Percentiles rank a stretch among this genome's conserved stretches.
phyloP scores from a whole-genome alignment of 1,139 yeast genomes.

The Geotrichum carabidarum region DNA sequence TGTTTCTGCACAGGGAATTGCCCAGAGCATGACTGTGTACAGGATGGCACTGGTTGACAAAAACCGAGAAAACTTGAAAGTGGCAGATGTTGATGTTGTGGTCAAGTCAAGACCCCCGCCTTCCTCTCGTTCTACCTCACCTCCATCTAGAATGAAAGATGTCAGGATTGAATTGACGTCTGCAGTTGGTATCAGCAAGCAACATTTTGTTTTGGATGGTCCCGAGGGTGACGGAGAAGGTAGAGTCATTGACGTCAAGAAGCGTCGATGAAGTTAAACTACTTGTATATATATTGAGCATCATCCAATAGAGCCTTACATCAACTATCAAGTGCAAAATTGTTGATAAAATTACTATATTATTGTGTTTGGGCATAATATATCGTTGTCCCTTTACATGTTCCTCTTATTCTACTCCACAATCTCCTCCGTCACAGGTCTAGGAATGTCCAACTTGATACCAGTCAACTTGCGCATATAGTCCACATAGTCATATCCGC shows the following conservation, averaged over 20 bases:
- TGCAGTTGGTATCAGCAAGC: conserved; percentile 12
- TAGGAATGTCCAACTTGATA: conserved; percentile 10
- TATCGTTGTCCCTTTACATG: neutral
- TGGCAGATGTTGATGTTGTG: conserved; percentile 20
- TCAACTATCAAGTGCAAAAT: neutral
- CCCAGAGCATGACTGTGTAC: conserved; percentile 21
- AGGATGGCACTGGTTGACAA: conserved; percentile 17
- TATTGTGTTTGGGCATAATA: neutral
- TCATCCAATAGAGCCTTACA: conserved; percentile 63
- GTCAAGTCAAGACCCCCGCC: conserved; percentile 8
- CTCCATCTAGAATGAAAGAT: conserved; percentile 8
- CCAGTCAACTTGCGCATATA: conserved; percentile 31
- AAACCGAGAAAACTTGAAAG: conserved; percentile 10
- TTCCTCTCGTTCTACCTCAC: neutral
- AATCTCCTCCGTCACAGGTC: neutral
- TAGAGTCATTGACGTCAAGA: conserved; percentile 12
- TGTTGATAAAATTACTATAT: neutral
- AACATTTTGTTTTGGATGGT: conserved; percentile 14
- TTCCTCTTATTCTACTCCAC: neutral
- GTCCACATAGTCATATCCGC: conserved; percentile 30
- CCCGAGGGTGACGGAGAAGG: conserved; percentile 14
- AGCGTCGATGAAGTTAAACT: neutral
- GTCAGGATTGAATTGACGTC: conserved; percentile 17
- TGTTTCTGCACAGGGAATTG: conserved; percentile 20
- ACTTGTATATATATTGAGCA: conserved; percentile 67